phyloP scores from a whole-genome alignment of 305 asterid species.

The Fraxinus ornus region DNA sequence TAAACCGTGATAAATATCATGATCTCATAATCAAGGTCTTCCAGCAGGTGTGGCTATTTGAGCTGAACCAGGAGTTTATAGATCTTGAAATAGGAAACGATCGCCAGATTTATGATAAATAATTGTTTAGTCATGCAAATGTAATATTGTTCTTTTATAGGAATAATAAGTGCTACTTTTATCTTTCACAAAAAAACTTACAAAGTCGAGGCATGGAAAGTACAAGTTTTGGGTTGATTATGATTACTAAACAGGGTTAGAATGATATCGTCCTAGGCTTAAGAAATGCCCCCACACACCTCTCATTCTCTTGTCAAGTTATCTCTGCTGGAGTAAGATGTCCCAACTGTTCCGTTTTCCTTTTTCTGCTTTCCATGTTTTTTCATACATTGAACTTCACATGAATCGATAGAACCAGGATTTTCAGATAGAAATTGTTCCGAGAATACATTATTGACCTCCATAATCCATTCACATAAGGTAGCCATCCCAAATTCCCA shows the following conservation, averaged over 20 bases:
- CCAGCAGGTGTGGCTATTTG: conserved; percentile 43
- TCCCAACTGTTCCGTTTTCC: conserved; percentile 26
- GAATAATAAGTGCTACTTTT: neutral
- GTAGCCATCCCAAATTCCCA: conserved; percentile 24
- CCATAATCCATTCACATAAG: conserved; percentile 35
- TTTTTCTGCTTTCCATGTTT: conserved; percentile 36
- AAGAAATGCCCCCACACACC: neutral
- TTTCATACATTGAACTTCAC: conserved; percentile 47
- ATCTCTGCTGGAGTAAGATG: neutral
- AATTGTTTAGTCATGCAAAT: neutral
- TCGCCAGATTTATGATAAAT: neutral
- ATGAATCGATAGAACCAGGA: conserved; percentile 61
- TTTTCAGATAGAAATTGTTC: conserved; percentile 85
- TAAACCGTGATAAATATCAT: conserved; percentile 42
- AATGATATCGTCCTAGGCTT: neutral
- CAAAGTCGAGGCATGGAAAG: neutral
- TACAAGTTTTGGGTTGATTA: neutral
- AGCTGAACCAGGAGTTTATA: conserved; percentile 29
- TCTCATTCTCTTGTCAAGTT: neutral
- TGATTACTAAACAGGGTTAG: neutral
- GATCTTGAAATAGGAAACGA: conserved; percentile 1
- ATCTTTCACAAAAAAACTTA: neutral
- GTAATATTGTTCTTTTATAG: neutral
- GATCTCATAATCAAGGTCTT: conserved; percentile 49
- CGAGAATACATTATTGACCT: conserved; percentile 76